Evolutionary conservation across 1,284 basidiomycete species (phyloP).

Genomic region (Pyrrhoderma noxium): DNA sequence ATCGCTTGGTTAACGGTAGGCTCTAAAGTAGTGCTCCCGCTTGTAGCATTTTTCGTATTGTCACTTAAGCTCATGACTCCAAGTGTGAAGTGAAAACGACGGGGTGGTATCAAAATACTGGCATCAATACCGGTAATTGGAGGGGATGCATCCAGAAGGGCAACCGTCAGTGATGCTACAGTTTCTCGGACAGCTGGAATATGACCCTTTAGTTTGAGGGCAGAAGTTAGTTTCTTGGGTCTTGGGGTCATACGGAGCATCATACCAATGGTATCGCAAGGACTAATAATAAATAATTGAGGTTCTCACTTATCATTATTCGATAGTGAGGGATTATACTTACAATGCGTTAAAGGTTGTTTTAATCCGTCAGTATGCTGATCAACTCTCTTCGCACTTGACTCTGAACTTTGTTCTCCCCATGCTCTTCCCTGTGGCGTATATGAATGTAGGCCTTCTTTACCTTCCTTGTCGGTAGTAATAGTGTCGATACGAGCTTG

Average conservation of each 20-base stretch:
- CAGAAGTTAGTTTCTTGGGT: background rate
- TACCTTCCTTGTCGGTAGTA: too few relatives aligned
- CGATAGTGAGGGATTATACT: too few relatives aligned
- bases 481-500: too few relatives aligned
- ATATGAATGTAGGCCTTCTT: too few relatives aligned
- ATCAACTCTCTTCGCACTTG: too few relatives aligned
- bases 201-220: slow-evolving; percentile 37
- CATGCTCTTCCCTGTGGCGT: too few relatives aligned
- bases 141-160: slow-evolving; percentile 31
- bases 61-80: slow-evolving; percentile 55
- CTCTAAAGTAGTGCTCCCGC: background rate
- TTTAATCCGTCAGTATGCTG: too few relatives aligned
- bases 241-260: background rate
- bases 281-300: background rate
- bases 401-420: too few relatives aligned
- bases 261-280: slow-evolving; percentile 15
- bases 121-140: slow-evolving; percentile 49
- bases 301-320: too few relatives aligned
- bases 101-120: slow-evolving; percentile 51
- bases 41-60: background rate
- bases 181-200: slow-evolving; percentile 36
- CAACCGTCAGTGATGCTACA: slow-evolving; percentile 39
- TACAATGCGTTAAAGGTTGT: too few relatives aligned
- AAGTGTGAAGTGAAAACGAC: slow-evolving; percentile 60
- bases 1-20: slow-evolving; percentile 42